Evolutionary conservation across 345 rosid species (phyloP), one percentile per base, ranked within the genome.

Genomic region (Atalantia buxifolia): DNA sequence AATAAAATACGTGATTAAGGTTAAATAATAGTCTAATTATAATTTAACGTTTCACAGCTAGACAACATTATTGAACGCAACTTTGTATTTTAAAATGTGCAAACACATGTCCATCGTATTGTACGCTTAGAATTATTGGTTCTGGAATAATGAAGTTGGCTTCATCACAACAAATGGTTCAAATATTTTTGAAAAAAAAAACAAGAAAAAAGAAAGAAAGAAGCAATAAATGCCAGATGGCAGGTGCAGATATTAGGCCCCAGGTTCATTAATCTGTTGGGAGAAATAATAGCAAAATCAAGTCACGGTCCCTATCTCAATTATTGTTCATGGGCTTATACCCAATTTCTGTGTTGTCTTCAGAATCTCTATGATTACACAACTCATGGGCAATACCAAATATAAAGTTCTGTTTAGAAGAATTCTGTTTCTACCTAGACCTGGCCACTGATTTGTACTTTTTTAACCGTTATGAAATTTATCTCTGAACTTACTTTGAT

Each of bases 221-320:
- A 38, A 9, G 27, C 45, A 56, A 21, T 72, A 22, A 56, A 21
- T 53, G 31, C 8, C 65, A 22, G 28, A 21, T 30, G 35, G 4
- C 65, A 22, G 28, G 10, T n/a, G 6, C 66, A 35, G 61, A 61
- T 27, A 38, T 38, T 28, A 78, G 70, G 76, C 53, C n/a, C 83
- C 79, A 27, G 50, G 59, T 76, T 56, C 83, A 76, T 77, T n/a
- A 19, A 79, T 40, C n/a, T 80, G 10, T 50, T 59, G 40, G 40
- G 30, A 19, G 50, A 55, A 60, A 38, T 66, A 45, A 62, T 40
- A n/a, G 71, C 60, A 27, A 76, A 72, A 76, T 72, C 66, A 78
- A 60, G 72, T 71, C 67, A 57, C 28, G 86, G 81, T 53, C 79
- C 78, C 82, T 48, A 30, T 55, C 74, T 77, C 79, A 76, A 74